Base-by-base conservation (phyloP, 2,329 filamentous ascomycete species). In the Ophiostoma ulmi region DNA sequence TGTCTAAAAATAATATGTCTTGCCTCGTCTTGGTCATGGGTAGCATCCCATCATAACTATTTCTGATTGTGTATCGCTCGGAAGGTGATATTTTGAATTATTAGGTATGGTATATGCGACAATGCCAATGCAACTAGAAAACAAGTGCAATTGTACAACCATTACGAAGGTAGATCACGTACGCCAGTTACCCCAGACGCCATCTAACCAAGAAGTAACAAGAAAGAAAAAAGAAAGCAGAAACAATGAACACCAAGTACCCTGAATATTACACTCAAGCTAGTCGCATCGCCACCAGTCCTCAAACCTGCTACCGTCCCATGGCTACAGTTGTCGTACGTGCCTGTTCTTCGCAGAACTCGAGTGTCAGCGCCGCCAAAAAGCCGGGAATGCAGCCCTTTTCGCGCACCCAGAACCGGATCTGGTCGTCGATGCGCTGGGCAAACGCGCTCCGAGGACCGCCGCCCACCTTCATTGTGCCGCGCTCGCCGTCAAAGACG, bases 391-490 rank as follows among this genome's bases (percentile, higher is more conserved):
- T 96, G 78, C 94, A 94, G 66, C 93, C 94, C 82, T 93, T 89
- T 76, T 95, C 93, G 77, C 96, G 88, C 0, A 98, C 94, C 94
- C 95, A 99, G 79, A 97, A 98, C 74, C 93, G 90, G 77, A 97
- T 94, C 78, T 94, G 87, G 76, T 92, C 91, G 74, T 87, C 87
- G 73, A 99, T 97, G 79, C 93, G 90, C 70, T 87, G 82, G 1
- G 94, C 95, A 80, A 99, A 99, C 14, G 88, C 85, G 77, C 92
- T 96, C 77, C 91, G 87, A 1, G 93, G 92, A 0, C 95, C 95
- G 1, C 95, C 95, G 44, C 90, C 92, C 71, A 99, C 91, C 84
- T 99, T 99, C 95, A 99, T 99, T 0, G 94, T 97, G 8, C 94
- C 95, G 71, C 91, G 89, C 81, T 97, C 93, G 69, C 93, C 93